Conservation (phyloP, 441 rosid species). For the Syzygium malaccense region DNA sequence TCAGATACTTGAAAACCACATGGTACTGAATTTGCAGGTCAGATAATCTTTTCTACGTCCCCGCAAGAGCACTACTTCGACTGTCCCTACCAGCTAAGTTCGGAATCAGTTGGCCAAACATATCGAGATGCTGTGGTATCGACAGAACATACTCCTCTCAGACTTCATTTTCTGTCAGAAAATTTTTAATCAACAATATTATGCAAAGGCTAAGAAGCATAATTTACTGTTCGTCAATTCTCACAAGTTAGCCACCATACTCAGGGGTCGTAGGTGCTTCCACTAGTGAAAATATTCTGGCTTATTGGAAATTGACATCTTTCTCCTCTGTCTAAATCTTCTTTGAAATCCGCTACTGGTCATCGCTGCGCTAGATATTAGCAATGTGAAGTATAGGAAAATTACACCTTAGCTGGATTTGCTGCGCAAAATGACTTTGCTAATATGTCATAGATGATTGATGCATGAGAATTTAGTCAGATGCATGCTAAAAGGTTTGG, state of each 20-base stretch:
- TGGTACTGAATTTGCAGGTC: slow-evolving; percentile 35
- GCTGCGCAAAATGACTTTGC: not conserved
- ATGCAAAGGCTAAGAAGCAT: not conserved
- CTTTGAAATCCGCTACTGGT: not conserved
- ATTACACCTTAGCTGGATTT: not conserved
- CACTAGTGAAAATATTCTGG: not conserved
- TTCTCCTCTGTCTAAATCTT: not conserved
- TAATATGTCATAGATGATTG: not conserved
- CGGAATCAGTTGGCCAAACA: slow-evolving; percentile 72
- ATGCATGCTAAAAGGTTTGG: not conserved
- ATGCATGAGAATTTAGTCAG: not conserved
- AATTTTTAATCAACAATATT: not conserved
- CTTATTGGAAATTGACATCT: not conserved
- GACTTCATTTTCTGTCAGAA: not conserved
- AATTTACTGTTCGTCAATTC: not conserved
- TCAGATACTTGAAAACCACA: not conserved
- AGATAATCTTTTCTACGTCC: slow-evolving; percentile 52
- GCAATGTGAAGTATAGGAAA: not conserved
- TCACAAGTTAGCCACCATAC: not conserved
- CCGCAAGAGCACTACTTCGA: slow-evolving; percentile 92
- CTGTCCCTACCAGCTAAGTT: slow-evolving; percentile 89
- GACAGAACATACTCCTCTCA: not conserved
- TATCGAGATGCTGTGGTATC: slow-evolving; percentile 79
- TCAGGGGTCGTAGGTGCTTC: not conserved
- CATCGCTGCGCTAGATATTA: not conserved